Base-by-base conservation (phyloP, 495 filamentous ascomycete genomes). In the Xylaria sp. region DNA sequence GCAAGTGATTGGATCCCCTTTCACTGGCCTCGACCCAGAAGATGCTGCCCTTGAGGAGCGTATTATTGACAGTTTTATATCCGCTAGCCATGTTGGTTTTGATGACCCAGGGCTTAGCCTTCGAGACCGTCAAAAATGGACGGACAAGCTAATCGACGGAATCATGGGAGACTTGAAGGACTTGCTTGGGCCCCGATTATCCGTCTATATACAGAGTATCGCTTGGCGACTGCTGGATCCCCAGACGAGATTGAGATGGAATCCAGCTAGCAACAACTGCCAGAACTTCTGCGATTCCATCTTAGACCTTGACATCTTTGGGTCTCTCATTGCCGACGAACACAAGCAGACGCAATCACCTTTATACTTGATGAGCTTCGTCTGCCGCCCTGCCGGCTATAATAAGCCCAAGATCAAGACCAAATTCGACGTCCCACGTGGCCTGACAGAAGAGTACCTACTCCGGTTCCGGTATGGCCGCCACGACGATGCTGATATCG, bases 281-380 rank as follows among this genome's bases (percentile, higher is more conserved):
- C 52, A 55, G 52, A 55, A 55, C 31, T 55, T 55, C 52, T 55
- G 52, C 26, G 52, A 55, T 31, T 29, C 52, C 24, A 55, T 55
- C 14, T 15, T 55, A 8, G 52, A 55, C 52, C 52, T 55, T 55
- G 52, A 17, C 52, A 55, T 2, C 14, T 55, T 55, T 55, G 52
- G 52, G 14, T 31, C 52, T 31, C 52, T 55, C 26, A 17, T 55
- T 29, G 52, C 52, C 14, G 26, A 14, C 26, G 21, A 55, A 31
- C 24, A 55, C 5, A 8, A 55, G 26, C 12, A 31, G 7, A 31
- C 26, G 15, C 11, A 55, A 55, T 17, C 52, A 5, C 26, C 52
- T 17, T 55, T 55, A 17, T 55, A 55, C 8, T 26, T 55, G 17
- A 55, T 55, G 52, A 55, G 52, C 14, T 55, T 55, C 26, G 52